Base-by-base conservation (phyloP, 2,329 filamentous ascomycete species). In the Sclerotinia minor region DNA sequence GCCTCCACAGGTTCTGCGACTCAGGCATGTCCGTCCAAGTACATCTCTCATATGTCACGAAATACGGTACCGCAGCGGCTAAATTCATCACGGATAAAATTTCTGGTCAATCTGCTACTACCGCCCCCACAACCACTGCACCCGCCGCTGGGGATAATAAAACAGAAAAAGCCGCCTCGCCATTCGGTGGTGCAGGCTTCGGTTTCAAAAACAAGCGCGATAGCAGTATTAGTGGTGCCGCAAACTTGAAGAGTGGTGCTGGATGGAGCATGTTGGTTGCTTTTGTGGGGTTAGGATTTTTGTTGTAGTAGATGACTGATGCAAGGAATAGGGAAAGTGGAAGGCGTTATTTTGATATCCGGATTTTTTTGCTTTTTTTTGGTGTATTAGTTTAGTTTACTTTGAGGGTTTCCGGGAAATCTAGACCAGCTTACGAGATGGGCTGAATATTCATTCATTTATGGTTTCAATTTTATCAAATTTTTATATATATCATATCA, bases 61-160 rank as follows among this genome's bases (percentile, higher is more conserved):
- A 3, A 4, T 65, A 65, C 38, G 63, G 63, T 21, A 65, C 63
- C 19, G 38, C 38, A 13, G 63, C 63, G 1, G 63, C 63, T 11
- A 65, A 65, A 57, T 65, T 65, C 38, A 58, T 65, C 50, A 65
- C 63, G 9, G 63, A 65, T 21, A 58, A 65, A 57, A 41, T 65
- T 32, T 11, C 58, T 1, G 44, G 53, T 3, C 29, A n/a, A 55
- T 13, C 53, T 6, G 15, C 29, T 3, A n/a, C 53, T 6, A n/a
- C 29, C 2, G 15, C 53, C 17, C 38, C 53, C 13, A 24, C 47
- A 8, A 3, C 47, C 3, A 11, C n/a, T 50, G 6, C 32, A n/a
- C 11, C 21, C 6, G 7, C 53, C 53, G 24, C 32, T 5, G 38
- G 35, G 6, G n/a, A 7, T 17, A 55, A 15, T 24, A 17, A 24